Evolutionary conservation across 176 grass and related monocot species (phyloP).

Genomic region (Oropetium thomaeum): DNA sequence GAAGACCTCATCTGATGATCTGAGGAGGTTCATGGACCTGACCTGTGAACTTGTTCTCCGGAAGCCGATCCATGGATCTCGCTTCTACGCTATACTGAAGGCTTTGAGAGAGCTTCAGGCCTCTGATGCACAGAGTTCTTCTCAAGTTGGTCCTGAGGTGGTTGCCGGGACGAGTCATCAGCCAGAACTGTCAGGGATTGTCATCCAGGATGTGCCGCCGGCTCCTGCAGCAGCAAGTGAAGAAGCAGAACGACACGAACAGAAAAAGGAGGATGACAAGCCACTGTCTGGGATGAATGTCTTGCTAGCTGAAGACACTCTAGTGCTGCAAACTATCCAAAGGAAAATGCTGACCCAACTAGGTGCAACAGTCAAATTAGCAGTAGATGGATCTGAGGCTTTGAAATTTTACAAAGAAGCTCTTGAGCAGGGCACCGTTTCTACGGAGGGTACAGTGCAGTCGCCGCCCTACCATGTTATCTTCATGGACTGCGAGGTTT

Average conservation of each 20-base stretch:
- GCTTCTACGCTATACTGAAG: too few species aligned
- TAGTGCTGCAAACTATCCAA: constrained; percentile 40
- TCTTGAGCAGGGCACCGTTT: constrained; percentile 23
- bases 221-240: neutral
- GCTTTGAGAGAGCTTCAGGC: too few species aligned
- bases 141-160: neutral
- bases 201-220: neutral
- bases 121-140: too few species aligned
- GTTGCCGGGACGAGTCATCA: neutral
- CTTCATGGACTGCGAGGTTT: constrained; percentile 85
- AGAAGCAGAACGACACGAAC: neutral
- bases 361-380: constrained; percentile 54
- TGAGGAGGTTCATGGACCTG: constrained; percentile 38
- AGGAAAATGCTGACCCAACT: constrained; percentile 38
- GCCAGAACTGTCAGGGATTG: neutral
- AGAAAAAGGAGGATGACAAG: constrained; percentile 29
- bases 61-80: too few species aligned
- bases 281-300: constrained; percentile 49
- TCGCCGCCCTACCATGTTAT: constrained; percentile 49
- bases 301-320: constrained; percentile 61
- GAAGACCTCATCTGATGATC: constrained; percentile 28
- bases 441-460: neutral
- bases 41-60: too few species aligned
- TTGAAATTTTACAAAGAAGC: constrained; percentile 50
- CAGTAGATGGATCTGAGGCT: constrained; percentile 50